Base-by-base conservation (phyloP, 2,329 filamentous ascomycete species). In the Trichoderma endophyticum region DNA sequence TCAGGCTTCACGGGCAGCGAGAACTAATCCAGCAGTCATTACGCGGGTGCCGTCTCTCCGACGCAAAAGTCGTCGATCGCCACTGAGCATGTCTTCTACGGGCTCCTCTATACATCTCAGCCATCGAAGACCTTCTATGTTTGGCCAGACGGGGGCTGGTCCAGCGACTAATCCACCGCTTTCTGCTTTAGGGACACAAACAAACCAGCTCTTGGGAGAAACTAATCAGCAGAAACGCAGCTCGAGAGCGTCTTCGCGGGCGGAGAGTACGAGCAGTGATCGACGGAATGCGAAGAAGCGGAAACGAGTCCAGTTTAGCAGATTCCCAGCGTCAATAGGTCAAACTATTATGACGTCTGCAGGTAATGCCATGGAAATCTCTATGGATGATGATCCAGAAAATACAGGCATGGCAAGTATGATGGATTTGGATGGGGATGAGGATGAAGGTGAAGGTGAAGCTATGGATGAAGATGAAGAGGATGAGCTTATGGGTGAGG, bases 391-490 rank as follows among this genome's bases (percentile, higher is more conserved):
- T 34, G 32, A 11, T 5, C 67, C 57, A 14, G 26, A 36, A 11
- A 51, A 39, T 15, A 12, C 8, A 5, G 14, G 18, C 18, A 8
- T 4, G 57, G 14, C 18, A 6, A 48, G 48, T 51, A 43, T 9
- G 26, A 71, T 71, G 68, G 68, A 71, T 9, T 21, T 71, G 14
- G 68, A 71, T 51, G 48, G 3, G 8, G 30, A 28, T 6, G 65
- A 32, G 21, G 6, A 34, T 51, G 3, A 21, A 7, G 18, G 24
- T 5, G 36, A 43, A 4, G 36, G n/a, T 4, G 48, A 67, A 11
- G 34, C 24, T 62, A 26, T 36, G 67, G 14, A 70, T 51, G 39
- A 43, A 9, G 48, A 26, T 26, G 64, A 30, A 36, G n/a, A 60
- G n/a, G 34, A 26, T 36, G 67, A 34, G n/a, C n/a, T 30, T 18